A percentile compares a stretch with the other conserved stretches of the same genome.
These are phyloP conservation scores for Penicillium psychrofluorescens DNA, from an alignment of 495 filamentous ascomycete genomes.

Conservation along the genomic window DNA sequence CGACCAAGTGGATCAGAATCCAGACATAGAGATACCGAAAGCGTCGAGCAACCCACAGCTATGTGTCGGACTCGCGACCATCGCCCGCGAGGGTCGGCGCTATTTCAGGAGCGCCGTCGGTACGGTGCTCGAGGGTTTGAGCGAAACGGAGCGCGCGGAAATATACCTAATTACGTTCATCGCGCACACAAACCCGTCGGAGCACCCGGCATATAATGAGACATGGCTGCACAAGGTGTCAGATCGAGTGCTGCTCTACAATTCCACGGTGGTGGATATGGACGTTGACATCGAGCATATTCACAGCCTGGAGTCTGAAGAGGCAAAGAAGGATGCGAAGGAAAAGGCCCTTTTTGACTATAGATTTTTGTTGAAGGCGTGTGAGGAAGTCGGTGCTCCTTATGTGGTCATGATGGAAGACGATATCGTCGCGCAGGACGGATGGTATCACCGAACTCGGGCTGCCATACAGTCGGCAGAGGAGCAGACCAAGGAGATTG, in stretches of 20 bases:
- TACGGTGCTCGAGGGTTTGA: slow-evolving; percentile 39
- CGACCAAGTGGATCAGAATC: not conserved
- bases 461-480: slow-evolving; percentile 28
- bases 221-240: slow-evolving; percentile 37
- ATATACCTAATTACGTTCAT: slow-evolving; percentile 44
- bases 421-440: slow-evolving; percentile 41
- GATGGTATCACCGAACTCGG: slow-evolving; percentile 41
- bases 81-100: slow-evolving; percentile 9
- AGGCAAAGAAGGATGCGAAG: slow-evolving; percentile 4
- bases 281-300: slow-evolving; percentile 14
- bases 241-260: slow-evolving; percentile 42
- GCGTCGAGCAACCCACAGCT: slow-evolving; percentile 2
- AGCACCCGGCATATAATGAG: slow-evolving; percentile 35
- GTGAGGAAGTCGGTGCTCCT: slow-evolving; percentile 22
- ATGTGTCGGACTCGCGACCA: slow-evolving; percentile 13
- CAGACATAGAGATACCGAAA: not conserved
- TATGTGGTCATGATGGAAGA: slow-evolving; percentile 47
- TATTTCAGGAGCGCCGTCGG: slow-evolving; percentile 42
- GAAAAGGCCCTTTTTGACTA: slow-evolving; percentile 40
- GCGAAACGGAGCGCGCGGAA: slow-evolving; percentile 28
- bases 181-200: slow-evolving; percentile 35
- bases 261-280: slow-evolving; percentile 4
- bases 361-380: slow-evolving; percentile 34
- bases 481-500: slow-evolving; percentile 14
- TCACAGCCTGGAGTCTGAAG: slow-evolving; percentile 7